Conservation (phyloP, 2,329 filamentous ascomycete species). For the Leptographium flavum region DNA sequence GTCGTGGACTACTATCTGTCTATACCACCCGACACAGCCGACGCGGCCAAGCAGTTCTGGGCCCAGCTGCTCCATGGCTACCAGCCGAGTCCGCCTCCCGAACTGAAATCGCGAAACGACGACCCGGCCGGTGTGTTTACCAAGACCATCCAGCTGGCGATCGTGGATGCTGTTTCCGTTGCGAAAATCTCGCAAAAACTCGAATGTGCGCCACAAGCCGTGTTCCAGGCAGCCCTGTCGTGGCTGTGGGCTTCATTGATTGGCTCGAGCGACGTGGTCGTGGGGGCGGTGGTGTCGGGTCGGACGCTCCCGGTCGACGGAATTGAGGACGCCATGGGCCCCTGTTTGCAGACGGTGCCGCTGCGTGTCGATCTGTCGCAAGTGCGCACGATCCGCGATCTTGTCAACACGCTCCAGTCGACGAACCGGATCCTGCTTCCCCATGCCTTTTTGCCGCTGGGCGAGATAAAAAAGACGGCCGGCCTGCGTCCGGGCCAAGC, state of each 20-base stretch:
- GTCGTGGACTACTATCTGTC: slow-evolving; percentile 37
- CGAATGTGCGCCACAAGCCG: slow-evolving; percentile 48
- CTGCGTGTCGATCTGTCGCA: slow-evolving; percentile 46
- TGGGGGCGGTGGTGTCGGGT: slow-evolving; percentile 74
- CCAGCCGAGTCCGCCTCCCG: slow-evolving; percentile 41
- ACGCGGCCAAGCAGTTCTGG: slow-evolving; percentile 51
- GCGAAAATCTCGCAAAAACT: slow-evolving; percentile 22
- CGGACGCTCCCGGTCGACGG: slow-evolving; percentile 55
- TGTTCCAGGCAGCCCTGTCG: slow-evolving; percentile 61
- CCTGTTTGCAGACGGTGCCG: slow-evolving; percentile 65
- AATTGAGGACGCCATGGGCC: slow-evolving; percentile 63
- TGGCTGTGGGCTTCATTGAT: slow-evolving; percentile 52
- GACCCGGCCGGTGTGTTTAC: slow-evolving; percentile 9
- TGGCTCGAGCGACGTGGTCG: slow-evolving; percentile 50
- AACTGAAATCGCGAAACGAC: slow-evolving; percentile 28
- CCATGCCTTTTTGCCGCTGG: slow-evolving; percentile 48
- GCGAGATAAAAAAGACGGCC: slow-evolving; percentile 52
- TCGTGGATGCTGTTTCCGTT: slow-evolving; percentile 20
- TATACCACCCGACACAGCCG: slow-evolving; percentile 13
- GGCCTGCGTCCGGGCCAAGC: slow-evolving; percentile 37
- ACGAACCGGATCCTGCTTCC: slow-evolving; percentile 52
- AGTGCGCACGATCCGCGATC: slow-evolving; percentile 37
- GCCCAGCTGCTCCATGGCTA: slow-evolving; percentile 45
- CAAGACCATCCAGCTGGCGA: slow-evolving; percentile 15
- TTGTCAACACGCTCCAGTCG: slow-evolving; percentile 49